Base-by-base conservation (phyloP, 148 eudicot genomes). In the Camellia japonica region DNA sequence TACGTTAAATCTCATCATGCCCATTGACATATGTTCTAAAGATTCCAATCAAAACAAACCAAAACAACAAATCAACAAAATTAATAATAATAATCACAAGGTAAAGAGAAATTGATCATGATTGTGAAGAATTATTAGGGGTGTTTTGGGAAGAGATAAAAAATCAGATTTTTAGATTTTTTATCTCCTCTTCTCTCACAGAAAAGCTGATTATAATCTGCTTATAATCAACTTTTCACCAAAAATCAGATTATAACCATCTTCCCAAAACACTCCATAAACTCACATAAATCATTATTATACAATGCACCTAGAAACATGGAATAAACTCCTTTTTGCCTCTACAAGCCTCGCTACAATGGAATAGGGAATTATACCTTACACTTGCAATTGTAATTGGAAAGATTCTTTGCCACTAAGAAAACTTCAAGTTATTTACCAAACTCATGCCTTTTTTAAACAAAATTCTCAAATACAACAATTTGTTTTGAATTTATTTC, bases 291-390 rank as follows among this genome's bases (percentile, higher is more conserved):
- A 30, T 76, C 56, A 64, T 55, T 30, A 66, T 51, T 49, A 30
- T 77, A 66, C 72, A 77, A 54, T 30, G 46, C 71, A 77, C 66
- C 71, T 16, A 70, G 23, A 73, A 49, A 62, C 41, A 78, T 38
- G 82, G 82, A 78, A 59, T 67, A 80, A 83, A 63, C 23, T 18
- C 42, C 82, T 76, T 80, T 83, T 83, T 76, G 62, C 78, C 52
- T 80, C 82, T 70, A 80, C 86, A 80, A 83, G 80, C 30, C 77
- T 79, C 78, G 8, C 51, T 61, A 43, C 59, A 4, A 51, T 68
- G 38, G 62, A 83, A 79, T 59, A 78, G 51, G 61, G 74, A 68
- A 79, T 78, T 23, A 23, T 70, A 54, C 20, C 15, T 23, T 11
- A 43, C 68, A 71, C 80, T 75, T 23, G 46, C 76, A 83, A 71